Evolutionary conservation across 495 filamentous ascomycete genomes (phyloP).

Genomic region (Alectoria sarmentosa): DNA sequence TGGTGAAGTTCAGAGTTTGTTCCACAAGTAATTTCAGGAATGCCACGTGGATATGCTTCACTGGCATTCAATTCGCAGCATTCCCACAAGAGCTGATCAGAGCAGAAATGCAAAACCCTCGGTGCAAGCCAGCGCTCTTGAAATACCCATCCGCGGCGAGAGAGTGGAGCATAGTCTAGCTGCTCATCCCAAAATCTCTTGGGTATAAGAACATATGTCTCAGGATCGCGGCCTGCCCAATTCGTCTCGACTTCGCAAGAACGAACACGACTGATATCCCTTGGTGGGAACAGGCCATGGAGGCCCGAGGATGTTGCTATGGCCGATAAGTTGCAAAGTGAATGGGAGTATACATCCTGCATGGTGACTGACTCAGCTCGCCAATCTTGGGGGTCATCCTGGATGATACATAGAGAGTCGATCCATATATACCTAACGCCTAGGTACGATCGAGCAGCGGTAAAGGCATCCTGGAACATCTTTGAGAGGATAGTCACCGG

Average conservation of each 20-base stretch:
- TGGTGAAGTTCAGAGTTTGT: not conserved
- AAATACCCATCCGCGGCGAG: not conserved
- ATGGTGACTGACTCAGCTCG: not conserved
- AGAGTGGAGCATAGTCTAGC: not conserved
- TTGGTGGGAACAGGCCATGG: not conserved
- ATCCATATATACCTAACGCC: not conserved
- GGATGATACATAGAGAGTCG: not conserved
- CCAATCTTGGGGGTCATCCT: not conserved
- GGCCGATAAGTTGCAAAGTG: not conserved
- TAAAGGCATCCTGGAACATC: not conserved
- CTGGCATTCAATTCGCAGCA: not conserved
- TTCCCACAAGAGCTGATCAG: not conserved
- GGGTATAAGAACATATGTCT: not conserved
- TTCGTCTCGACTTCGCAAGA: not conserved
- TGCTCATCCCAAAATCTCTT: slow-evolving; percentile 2
- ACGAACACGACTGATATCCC: not conserved
- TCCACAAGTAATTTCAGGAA: not conserved
- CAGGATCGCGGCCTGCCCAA: not conserved
- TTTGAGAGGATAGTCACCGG: not conserved
- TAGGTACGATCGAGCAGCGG: not conserved
- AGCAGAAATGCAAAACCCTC: not conserved
- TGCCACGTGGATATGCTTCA: not conserved
- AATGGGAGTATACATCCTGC: not conserved
- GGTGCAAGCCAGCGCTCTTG: not conserved
- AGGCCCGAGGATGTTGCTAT: not conserved